Base-by-base conservation (phyloP, 768 basidiomycete species). In the Suillus fuscotomentosus region DNA sequence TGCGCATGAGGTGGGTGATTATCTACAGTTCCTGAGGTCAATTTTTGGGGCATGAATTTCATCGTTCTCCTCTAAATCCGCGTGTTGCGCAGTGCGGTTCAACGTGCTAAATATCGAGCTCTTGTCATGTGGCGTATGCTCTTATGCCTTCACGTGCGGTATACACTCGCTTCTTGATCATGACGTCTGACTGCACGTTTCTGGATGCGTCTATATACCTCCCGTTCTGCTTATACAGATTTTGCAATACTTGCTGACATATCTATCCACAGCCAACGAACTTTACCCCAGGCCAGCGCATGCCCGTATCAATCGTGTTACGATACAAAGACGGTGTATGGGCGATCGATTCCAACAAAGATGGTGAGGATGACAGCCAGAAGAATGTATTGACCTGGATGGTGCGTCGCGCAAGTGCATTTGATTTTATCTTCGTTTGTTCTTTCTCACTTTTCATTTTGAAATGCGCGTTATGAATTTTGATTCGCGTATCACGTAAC, bases 341-440 rank as follows among this genome's bases (percentile, higher is more conserved):
- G 70, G 78, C 87, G 6, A 81, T 91, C 53, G 90, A 94, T 66
- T 83, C 85, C 0, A 81, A 83, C 60, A 75, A 80, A 3, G 70
- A 72, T 1, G 76, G 82, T 60, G 73, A 77, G 5, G 79, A 76
- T 2, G 70, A 77, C 42, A 72, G 80, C 3, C 82, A 85, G 3
- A 89, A 88, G 73, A 92, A 92, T 68, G 79, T 93, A n/a, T 73
- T 94, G 64, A 84, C 86, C 0, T 91, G 88, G 86, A 81, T 94
- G 84, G 90, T 90, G 57, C 59, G 84, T 75, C 8, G 14, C 17
- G 24, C 39, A 17, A 20, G 24, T 15, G 10, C 17, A 27, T 13
- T 59, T 27, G 17, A 15, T 59, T 27, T 11, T 11, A 7, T 20
- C 45, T 61, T 2, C 20, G 3, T 3, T 27, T 22, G 24, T 13